Conservation (phyloP, 331 rosid species). For the Saraca asoca region DNA sequence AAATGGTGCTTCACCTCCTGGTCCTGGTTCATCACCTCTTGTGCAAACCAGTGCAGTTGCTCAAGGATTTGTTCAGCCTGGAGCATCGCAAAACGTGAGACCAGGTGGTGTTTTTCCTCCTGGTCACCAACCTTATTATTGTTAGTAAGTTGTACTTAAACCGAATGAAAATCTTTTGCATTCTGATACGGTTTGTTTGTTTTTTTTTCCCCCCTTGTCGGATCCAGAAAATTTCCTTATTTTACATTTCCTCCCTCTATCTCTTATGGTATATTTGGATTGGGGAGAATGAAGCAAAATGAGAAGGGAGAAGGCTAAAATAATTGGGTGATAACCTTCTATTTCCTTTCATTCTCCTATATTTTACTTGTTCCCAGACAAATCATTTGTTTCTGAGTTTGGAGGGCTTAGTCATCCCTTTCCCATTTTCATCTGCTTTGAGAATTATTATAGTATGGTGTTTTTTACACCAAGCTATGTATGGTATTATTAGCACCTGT, state of each 20-base stretch:
- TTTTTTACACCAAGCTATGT: not conserved
- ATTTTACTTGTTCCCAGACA: no score
- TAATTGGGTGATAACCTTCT: no score
- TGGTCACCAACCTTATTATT: constrained; percentile 49
- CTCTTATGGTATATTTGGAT: no score
- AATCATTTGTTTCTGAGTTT: not conserved
- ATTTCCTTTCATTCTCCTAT: no score
- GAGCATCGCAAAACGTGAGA: constrained; percentile 37
- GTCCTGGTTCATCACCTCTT: constrained; percentile 39
- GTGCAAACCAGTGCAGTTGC: constrained; percentile 32
- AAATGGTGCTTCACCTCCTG: constrained; percentile 48
- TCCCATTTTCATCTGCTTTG: not conserved
- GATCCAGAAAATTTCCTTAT: no score
- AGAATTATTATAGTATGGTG: not conserved
- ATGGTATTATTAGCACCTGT: not conserved
- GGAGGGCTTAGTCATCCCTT: not conserved
- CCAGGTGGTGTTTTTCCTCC: constrained; percentile 44
- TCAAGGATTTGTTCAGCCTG: constrained; percentile 39
- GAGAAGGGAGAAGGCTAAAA: no score
- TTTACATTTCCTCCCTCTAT: no score
- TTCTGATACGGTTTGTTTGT: not conserved
- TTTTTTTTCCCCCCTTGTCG: not conserved
- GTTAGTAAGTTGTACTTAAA: constrained; percentile 28
- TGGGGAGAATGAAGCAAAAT: no score
- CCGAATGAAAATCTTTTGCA: constrained; percentile 18